Conservation (phyloP, 805 yeast genomes). For the Phaffomyces thermotolerans region DNA sequence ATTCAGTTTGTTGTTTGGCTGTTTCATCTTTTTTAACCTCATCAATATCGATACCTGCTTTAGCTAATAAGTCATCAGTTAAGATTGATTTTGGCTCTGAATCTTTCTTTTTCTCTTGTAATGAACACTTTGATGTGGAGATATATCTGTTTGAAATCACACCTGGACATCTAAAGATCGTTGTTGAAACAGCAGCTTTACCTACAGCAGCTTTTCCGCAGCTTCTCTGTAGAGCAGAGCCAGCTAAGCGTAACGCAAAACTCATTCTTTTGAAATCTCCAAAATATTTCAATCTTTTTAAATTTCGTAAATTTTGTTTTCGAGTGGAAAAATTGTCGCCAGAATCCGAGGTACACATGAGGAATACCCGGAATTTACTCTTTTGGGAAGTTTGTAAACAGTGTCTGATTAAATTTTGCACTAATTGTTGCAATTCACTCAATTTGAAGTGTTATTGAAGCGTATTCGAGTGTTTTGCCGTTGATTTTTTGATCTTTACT, state of each 20-base stretch:
- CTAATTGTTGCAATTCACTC: background rate
- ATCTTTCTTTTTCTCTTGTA: constrained; percentile 17
- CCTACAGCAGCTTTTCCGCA: background rate
- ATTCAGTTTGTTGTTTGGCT: no score
- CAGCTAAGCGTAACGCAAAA: background rate
- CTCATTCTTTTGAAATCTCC: constrained; percentile 3
- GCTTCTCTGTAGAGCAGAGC: background rate
- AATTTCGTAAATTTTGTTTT: no score
- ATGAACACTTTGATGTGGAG: constrained; percentile 10
- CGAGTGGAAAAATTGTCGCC: background rate
- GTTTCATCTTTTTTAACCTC: constrained; percentile 15
- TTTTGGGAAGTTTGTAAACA: constrained; percentile 9
- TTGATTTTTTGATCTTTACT: background rate
- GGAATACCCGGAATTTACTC: constrained; percentile 6
- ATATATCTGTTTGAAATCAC: constrained; percentile 10
- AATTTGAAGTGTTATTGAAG: background rate
- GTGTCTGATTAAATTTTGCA: background rate
- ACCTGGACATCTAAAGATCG: background rate
- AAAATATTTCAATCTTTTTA: no score
- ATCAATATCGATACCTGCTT: constrained; percentile 73
- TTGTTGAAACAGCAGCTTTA: background rate
- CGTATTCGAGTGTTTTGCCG: no score
- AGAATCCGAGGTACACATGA: background rate
- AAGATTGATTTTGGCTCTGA: constrained; percentile 45
- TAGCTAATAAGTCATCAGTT: constrained; percentile 72